These are phyloP conservation scores for Mycena rosella DNA, from an alignment of 768 basidiomycete genomes.

Conservation along the genomic window DNA sequence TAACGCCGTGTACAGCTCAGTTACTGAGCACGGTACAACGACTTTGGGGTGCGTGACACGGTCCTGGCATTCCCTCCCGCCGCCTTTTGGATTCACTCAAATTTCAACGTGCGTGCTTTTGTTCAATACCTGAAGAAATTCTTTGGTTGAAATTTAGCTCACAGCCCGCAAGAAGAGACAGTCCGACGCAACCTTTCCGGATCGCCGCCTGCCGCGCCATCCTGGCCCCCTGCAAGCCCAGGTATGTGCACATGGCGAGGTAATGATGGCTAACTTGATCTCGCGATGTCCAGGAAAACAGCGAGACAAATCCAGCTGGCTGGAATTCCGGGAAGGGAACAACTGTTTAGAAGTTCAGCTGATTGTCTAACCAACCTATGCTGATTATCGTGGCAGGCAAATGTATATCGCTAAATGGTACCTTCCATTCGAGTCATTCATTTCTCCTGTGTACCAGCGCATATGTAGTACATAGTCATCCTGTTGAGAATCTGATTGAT, in stretches of 20 bases:
- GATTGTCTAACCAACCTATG: too few species aligned
- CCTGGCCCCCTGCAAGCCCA: conserved; percentile 3
- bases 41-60: conserved; percentile 3
- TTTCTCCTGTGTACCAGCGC: conserved; percentile 9
- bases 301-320: neutral
- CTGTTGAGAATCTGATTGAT: neutral
- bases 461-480: conserved; percentile 7
- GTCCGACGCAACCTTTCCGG: conserved; percentile 2
- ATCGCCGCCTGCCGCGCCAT: neutral
- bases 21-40: neutral
- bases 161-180: conserved; percentile 2
- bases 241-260: conserved; percentile 5
- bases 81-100: conserved; percentile 6
- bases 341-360: too few species aligned
- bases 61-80: conserved; percentile 6
- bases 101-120: conserved; percentile 9
- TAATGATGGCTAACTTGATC: conserved; percentile 7
- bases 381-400: too few species aligned
- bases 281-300: conserved; percentile 9
- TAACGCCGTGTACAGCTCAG: conserved; percentile 3
- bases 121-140: conserved; percentile 8
- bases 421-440: neutral
- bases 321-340: neutral
- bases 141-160: conserved; percentile 1
- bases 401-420: neutral